Base-by-base conservation (phyloP, 2,329 filamentous ascomycete genomes). In the Talaromyces funiculosus region DNA sequence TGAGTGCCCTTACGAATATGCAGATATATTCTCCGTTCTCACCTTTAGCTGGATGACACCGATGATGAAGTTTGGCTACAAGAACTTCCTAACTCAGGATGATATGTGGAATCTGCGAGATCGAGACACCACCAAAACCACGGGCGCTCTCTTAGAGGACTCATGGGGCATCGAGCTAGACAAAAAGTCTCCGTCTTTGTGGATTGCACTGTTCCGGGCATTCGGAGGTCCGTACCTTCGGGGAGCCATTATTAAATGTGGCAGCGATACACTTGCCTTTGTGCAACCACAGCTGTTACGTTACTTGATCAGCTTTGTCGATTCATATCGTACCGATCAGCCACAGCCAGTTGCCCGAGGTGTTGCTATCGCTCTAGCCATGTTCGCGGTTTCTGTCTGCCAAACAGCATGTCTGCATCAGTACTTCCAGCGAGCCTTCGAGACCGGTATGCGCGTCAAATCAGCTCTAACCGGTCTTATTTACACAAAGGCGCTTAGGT, bases 11-110 rank as follows among this genome's bases (percentile, higher is more conserved):
- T 86, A 90, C 64, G 92, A 97, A 75, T 96, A 96, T 73, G 92
- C 94, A 12, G 92, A 93, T 62, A 82, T 97, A 57, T 99, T 99
- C 77, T 96, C 93, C 3, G 86, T 90, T 55, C 82, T 99, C 49
- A 96, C 93, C 0, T 99, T 99, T 74, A 88, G 89, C 59, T 99
- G 94, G 94, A 97, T 99, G 93, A 97, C 94, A 0, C 92, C 94
- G 0, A 79, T 99, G 84, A 99, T 99, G 94, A 92, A 87, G 71
- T 88, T 88, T 71, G 94, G 94, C 1, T 97, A 99, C 79, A 90
- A 89, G 70, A 86, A 92, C 62, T 99, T 86, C 73, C 81, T 99
- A 63, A 96, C 92, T 1, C 92, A 97, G 73, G 90, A 97, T 64
- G 93, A 99, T 73, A 82, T 99, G 24, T 99, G 95, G 95, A 93